A percentile compares a stretch with the other conserved stretches of the same genome.
phyloP scores from a whole-genome alignment of 305 asterid genomes.

The Fraxinus baroniana region DNA sequence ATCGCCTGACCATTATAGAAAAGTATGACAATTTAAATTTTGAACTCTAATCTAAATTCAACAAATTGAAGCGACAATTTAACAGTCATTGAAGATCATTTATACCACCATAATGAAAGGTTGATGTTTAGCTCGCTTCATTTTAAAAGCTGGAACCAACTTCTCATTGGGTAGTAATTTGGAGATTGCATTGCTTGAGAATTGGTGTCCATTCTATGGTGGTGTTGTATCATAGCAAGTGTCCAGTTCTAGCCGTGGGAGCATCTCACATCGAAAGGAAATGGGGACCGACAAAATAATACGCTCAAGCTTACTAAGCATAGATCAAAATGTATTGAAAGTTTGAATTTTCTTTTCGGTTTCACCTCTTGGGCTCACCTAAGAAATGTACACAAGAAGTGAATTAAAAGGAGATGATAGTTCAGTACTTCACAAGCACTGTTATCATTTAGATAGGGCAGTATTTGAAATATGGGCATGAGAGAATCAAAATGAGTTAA shows the following conservation, averaged over 20 bases:
- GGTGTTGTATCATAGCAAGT: slow-evolving; percentile 5
- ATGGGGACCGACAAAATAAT: not conserved
- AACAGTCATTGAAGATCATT: not conserved
- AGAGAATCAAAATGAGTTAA: too few relatives aligned
- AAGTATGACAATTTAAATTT: too few relatives aligned
- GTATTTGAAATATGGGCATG: not conserved
- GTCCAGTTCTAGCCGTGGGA: slow-evolving; percentile 13
- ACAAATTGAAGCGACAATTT: not conserved
- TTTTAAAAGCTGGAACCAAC: too few relatives aligned
- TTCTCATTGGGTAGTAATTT: not conserved
- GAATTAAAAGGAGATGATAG: not conserved
- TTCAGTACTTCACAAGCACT: not conserved
- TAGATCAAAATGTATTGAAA: too few relatives aligned
- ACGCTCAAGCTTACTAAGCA: not conserved
- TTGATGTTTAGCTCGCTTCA: too few relatives aligned
- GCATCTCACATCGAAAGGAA: not conserved
- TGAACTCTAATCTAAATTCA: not conserved
- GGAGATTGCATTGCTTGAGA: not conserved
- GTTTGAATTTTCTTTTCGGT: not conserved
- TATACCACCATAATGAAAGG: not conserved
- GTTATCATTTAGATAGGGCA: too few relatives aligned
- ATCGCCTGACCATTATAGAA: not conserved
- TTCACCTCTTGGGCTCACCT: not conserved
- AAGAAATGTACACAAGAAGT: not conserved
- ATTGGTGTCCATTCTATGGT: slow-evolving; percentile 11